These are phyloP conservation scores for Dorcoceras hygrometricum DNA, from an alignment of 257 asterid genomes.

Conservation along the genomic window DNA sequence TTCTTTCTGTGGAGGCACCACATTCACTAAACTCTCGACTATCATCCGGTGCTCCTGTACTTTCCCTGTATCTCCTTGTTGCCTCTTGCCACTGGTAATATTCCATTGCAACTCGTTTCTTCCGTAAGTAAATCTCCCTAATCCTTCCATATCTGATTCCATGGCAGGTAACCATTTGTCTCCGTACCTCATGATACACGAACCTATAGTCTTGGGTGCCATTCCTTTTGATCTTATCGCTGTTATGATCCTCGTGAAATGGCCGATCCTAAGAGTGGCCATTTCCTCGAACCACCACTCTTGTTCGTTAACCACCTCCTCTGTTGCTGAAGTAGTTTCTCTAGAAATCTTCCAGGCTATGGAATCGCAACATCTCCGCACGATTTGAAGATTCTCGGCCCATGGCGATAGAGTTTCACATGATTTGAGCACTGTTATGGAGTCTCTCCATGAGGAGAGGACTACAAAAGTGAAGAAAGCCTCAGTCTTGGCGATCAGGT, in stretches of 20 bases:
- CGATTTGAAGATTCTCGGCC: constrained; percentile 86
- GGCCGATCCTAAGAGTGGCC: constrained; percentile 56
- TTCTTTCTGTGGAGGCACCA: constrained; percentile 64
- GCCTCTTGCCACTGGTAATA: constrained; percentile 44
- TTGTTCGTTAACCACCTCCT: constrained; percentile 28
- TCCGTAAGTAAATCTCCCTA: constrained; percentile 17
- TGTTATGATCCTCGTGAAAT: constrained; percentile 62
- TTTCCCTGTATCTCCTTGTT: constrained; percentile 34
- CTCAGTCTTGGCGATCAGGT: constrained; percentile 66
- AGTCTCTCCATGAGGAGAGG: constrained; percentile 75
- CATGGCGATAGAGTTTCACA: constrained; percentile 75
- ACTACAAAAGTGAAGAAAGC: constrained; percentile 79
- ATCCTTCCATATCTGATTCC: constrained; percentile 36
- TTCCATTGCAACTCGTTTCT: constrained; percentile 58
- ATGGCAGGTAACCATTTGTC: constrained; percentile 55
- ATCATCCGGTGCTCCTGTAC: constrained; percentile 50
- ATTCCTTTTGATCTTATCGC: constrained; percentile 56
- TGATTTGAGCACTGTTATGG: constrained; percentile 56
- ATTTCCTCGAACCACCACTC: constrained; percentile 77
- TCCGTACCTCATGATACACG: constrained; percentile 57
- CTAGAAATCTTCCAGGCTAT: constrained; percentile 56
- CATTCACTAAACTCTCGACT: constrained; percentile 67
- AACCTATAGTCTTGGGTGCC: constrained; percentile 56
- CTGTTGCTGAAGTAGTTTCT: constrained; percentile 38
- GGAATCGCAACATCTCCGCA: constrained; percentile 78